Evolutionary conservation across 2,329 filamentous ascomycete species (phyloP).

Genomic region (Ophiobolus disseminans): DNA sequence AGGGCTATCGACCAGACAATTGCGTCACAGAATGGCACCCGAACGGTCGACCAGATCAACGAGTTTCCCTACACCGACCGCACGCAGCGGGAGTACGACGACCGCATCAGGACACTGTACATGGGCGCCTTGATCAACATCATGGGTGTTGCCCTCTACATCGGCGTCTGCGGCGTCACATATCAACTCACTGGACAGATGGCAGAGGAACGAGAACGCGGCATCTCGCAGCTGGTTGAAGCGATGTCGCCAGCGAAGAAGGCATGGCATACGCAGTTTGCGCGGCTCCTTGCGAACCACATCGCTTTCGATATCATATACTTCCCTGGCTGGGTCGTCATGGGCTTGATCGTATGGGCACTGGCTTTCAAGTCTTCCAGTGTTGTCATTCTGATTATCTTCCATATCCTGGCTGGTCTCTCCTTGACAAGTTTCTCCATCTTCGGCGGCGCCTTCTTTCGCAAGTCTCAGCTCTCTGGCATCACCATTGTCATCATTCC

Average conservation of each 20-base stretch:
- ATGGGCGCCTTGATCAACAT: constrained; percentile 77
- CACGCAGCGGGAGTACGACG: constrained; percentile 70
- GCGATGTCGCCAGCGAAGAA: constrained; percentile 84
- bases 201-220: constrained; percentile 82
- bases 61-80: constrained; percentile 80
- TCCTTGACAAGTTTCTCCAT: constrained; percentile 81
- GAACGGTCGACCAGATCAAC: constrained; percentile 50
- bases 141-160: constrained; percentile 78
- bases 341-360: constrained; percentile 71
- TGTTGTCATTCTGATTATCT: constrained; percentile 58
- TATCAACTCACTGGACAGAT: constrained; percentile 89
- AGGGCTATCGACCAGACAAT: constrained; percentile 79
- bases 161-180: constrained; percentile 79
- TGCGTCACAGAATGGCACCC: constrained; percentile 59
- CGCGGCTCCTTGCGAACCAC: constrained; percentile 80
- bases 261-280: constrained; percentile 78
- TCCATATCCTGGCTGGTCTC: constrained; percentile 77
- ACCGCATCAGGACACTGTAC: constrained; percentile 71
- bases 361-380: constrained; percentile 59
- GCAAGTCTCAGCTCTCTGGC: constrained; percentile 84
- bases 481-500: constrained; percentile 77
- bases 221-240: constrained; percentile 88
- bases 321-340: constrained; percentile 80
- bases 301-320: constrained; percentile 82
- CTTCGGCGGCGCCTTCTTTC: constrained; percentile 83